phyloP scores from a whole-genome alignment of 768 basidiomycete genomes.

The Sarcodon sp. region DNA sequence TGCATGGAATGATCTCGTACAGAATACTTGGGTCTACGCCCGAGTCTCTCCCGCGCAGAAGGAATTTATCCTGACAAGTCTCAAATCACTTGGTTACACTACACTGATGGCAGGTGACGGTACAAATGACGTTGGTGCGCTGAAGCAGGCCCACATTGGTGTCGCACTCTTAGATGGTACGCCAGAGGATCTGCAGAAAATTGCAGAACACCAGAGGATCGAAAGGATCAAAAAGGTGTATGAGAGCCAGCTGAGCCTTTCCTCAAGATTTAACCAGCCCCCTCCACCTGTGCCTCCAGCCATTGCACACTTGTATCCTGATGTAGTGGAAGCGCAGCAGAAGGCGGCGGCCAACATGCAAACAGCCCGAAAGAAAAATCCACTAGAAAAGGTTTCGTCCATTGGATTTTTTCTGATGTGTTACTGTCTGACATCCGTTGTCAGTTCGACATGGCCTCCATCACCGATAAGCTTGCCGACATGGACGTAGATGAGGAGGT shows the following conservation, averaged over 20 bases:
- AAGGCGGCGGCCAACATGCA: slow-evolving; percentile 56
- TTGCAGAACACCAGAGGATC: slow-evolving; percentile 81
- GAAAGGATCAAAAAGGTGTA: slow-evolving; percentile 96
- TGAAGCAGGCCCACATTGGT: slow-evolving; percentile 97
- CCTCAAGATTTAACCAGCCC: slow-evolving; percentile 80
- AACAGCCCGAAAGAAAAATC: slow-evolving; percentile 65
- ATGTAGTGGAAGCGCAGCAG: slow-evolving; percentile 84
- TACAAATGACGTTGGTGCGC: slow-evolving; percentile 96
- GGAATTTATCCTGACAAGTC: slow-evolving; percentile 84
- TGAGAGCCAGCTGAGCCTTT: slow-evolving; percentile 88
- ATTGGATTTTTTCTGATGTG: background rate
- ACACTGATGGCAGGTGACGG: slow-evolving; percentile 99
- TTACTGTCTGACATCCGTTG: slow-evolving; percentile 10
- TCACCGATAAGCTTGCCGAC: slow-evolving; percentile 78
- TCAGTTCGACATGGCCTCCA: slow-evolving; percentile 66
- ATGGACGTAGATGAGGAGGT: slow-evolving; percentile 94
- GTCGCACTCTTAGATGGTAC: slow-evolving; percentile 90
- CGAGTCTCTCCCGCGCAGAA: slow-evolving; percentile 95
- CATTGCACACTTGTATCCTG: slow-evolving; percentile 80
- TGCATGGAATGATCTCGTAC: slow-evolving; percentile 73
- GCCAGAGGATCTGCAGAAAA: slow-evolving; percentile 82
- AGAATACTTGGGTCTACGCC: slow-evolving; percentile 97
- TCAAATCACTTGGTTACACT: slow-evolving; percentile 80
- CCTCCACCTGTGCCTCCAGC: slow-evolving; percentile 89
- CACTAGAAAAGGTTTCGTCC: slow-evolving; percentile 75